Evolutionary conservation across 192 early-diverging fungal genomes (phyloP).

Genomic region (Coemansia sp.): DNA sequence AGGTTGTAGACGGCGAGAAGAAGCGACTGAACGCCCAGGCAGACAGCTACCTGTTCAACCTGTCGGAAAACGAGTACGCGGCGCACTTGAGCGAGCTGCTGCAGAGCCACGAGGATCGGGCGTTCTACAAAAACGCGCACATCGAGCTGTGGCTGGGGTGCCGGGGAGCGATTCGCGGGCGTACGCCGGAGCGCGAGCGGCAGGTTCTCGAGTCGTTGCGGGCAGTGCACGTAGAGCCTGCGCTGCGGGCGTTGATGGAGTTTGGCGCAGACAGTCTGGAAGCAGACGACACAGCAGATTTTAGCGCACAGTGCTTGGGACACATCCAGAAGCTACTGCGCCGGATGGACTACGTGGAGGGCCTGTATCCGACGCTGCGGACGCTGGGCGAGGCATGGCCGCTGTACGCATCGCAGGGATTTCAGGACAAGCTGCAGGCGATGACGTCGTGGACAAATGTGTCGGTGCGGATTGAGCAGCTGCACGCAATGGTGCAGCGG

Average conservation of each 20-base stretch:
- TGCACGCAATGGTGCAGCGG: conserved; percentile 71
- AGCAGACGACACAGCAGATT: conserved; percentile 13
- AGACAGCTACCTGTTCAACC: conserved; percentile 21
- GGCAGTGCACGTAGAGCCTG: conserved; percentile 27
- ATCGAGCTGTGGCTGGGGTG: conserved; percentile 74
- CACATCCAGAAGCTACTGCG: conserved; percentile 71
- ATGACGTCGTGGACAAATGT: conserved; percentile 77
- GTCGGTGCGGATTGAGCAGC: conserved; percentile 66
- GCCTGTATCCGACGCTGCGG: conserved; percentile 71
- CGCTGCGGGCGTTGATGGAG: conserved; percentile 60
- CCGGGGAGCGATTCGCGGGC: conserved; percentile 63
- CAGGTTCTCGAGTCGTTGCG: conserved; percentile 65
- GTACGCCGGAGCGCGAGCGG: conserved; percentile 64
- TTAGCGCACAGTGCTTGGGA: conserved; percentile 46
- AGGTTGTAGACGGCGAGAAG: conserved; percentile 83
- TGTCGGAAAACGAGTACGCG: conserved; percentile 30
- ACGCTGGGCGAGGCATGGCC: conserved; percentile 64
- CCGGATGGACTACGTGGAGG: conserved; percentile 75
- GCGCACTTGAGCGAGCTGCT: conserved; percentile 24
- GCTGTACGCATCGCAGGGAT: conserved; percentile 63
- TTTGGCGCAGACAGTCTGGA: conserved; percentile 56
- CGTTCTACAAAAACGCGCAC: conserved; percentile 51
- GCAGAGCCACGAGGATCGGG: conserved; percentile 40
- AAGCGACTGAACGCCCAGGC: conserved; percentile 57
- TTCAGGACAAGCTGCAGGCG: conserved; percentile 70